phyloP scores from a whole-genome alignment of 2,329 filamentous ascomycete species.

The Alternaria triticina region DNA sequence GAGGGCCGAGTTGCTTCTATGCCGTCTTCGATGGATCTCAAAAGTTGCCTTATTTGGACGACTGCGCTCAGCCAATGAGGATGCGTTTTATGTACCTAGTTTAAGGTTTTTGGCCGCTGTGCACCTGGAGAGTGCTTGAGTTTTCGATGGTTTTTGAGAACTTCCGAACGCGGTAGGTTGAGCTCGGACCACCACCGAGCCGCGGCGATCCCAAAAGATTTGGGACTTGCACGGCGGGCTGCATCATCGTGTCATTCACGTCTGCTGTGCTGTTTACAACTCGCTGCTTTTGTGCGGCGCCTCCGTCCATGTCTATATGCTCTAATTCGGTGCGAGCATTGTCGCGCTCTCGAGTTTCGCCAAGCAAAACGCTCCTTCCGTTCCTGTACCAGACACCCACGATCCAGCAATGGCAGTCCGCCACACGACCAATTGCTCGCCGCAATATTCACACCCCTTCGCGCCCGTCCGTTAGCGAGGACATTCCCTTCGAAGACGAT shows the following conservation, averaged over 20 bases:
- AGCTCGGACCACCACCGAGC: conserved; percentile 8
- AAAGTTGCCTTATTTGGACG: background rate
- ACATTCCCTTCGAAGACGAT: conserved; percentile 23
- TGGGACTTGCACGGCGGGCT: background rate
- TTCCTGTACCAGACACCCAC: conserved; percentile 78
- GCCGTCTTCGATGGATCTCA: background rate
- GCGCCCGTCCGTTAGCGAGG: conserved; percentile 13
- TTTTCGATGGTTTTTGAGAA: background rate
- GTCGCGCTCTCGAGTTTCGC: conserved; percentile 39
- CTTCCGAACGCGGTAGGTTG: background rate
- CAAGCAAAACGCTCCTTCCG: conserved; percentile 58
- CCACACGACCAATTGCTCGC: conserved; percentile 22
- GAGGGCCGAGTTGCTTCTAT: background rate
- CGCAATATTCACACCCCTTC: conserved; percentile 31
- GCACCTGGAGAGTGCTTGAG: background rate
- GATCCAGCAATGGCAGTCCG: conserved; percentile 51
- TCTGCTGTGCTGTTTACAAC: background rate
- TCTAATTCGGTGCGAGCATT: conserved; percentile 39
- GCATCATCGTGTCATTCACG: background rate
- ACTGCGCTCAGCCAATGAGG: background rate
- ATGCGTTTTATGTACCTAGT: background rate
- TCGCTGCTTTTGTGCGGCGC: background rate
- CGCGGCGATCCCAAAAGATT: conserved; percentile 7
- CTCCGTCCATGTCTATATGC: conserved; percentile 40
- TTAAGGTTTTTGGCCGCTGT: background rate